Conservation (phyloP, 768 basidiomycete genomes). For the Coprinopsis marcescibilis region DNA sequence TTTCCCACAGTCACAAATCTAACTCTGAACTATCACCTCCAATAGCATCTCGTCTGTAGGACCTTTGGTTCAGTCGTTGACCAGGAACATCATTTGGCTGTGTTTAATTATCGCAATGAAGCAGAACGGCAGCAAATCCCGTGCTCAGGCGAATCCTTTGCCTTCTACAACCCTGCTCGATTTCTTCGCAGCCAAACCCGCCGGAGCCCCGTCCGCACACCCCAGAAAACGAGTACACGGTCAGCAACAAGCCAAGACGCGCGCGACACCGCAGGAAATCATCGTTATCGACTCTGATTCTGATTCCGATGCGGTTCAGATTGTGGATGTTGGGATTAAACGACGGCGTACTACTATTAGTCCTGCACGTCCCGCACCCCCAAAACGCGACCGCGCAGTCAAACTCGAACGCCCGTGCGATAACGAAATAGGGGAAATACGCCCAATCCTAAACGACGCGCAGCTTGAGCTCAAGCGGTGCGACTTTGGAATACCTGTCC, state of each 20-base stretch:
- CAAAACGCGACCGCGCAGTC: too few species aligned
- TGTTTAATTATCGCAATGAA: background rate
- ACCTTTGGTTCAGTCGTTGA: background rate
- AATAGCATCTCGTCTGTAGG: background rate
- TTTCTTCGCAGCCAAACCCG: constrained; percentile 8
- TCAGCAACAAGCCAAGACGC: background rate
- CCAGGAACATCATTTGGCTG: background rate
- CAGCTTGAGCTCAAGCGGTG: background rate
- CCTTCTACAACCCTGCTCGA: constrained; percentile 8
- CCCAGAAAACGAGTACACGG: background rate
- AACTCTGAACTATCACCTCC: too few species aligned
- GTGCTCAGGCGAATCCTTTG: background rate
- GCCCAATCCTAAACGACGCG: too few species aligned
- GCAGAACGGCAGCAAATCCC: constrained; percentile 8
- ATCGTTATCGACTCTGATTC: constrained; percentile 64
- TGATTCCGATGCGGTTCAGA: constrained; percentile 35
- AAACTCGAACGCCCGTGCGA: too few species aligned
- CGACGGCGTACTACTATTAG: constrained; percentile 19
- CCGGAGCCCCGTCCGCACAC: background rate
- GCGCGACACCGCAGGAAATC: constrained; percentile 27
- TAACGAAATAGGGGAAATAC: too few species aligned
- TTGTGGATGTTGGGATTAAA: constrained; percentile 22
- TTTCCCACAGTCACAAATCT: too few species aligned
- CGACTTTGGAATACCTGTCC: background rate
- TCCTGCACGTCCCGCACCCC: too few species aligned